These are phyloP conservation scores for Aspergillus sp. DNA, from an alignment of 2,329 filamentous ascomycete species.

Conservation along the genomic window DNA sequence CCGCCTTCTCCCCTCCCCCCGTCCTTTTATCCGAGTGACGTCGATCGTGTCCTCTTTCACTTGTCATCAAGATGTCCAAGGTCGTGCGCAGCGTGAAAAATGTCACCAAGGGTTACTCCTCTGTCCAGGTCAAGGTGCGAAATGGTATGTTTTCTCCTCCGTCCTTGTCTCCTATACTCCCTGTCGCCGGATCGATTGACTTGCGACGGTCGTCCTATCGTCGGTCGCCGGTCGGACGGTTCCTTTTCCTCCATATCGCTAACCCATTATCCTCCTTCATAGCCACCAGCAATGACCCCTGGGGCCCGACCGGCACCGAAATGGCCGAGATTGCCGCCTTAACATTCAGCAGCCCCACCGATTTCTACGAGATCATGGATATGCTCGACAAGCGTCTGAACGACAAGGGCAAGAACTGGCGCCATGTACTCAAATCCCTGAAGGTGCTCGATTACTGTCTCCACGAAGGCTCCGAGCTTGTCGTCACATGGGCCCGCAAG, in stretches of 20 bases:
- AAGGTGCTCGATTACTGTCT: constrained; percentile 98
- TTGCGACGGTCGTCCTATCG: neutral
- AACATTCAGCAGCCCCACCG: constrained; percentile 93
- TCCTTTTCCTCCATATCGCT: constrained; percentile 6
- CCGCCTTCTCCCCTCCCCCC: neutral
- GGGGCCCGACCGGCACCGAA: constrained; percentile 95
- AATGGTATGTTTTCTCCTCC: constrained; percentile 64
- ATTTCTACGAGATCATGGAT: constrained; percentile 99
- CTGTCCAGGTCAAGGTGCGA: constrained; percentile 94
- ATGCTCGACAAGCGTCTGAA: constrained; percentile 99
- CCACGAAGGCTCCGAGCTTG: constrained; percentile 92
- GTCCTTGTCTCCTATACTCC: neutral
- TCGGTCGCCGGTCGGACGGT: neutral
- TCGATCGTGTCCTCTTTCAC: constrained; percentile 3
- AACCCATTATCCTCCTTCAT: constrained; percentile 15
- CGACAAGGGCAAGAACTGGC: constrained; percentile 99
- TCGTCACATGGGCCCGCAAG: constrained; percentile 96
- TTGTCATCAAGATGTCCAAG: constrained; percentile 71
- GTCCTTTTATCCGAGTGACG: neutral
- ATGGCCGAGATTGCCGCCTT: constrained; percentile 98
- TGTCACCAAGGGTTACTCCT: constrained; percentile 98
- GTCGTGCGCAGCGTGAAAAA: constrained; percentile 98
- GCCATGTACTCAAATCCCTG: constrained; percentile 93
- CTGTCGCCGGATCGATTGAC: constrained; percentile 1
- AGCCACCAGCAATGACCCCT: constrained; percentile 99